These are phyloP conservation scores for Colletotrichum sp. DNA, from an alignment of 2,329 filamentous ascomycete genomes.

Conservation along the genomic window DNA sequence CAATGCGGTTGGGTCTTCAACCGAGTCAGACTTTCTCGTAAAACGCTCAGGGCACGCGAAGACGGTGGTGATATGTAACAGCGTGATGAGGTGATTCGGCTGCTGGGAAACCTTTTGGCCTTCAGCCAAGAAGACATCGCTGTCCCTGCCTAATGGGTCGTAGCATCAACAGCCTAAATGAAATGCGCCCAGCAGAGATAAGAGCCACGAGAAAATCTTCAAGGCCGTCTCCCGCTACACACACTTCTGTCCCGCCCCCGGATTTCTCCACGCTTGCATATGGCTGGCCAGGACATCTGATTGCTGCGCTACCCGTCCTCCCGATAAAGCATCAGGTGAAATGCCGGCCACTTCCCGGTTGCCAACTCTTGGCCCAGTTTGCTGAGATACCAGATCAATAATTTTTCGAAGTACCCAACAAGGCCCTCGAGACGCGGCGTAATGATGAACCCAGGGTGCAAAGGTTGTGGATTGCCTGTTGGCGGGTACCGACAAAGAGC, in stretches of 20 bases:
- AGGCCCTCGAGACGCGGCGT: neutral
- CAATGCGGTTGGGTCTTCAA: neutral
- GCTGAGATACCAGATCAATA: neutral
- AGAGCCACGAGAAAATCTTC: neutral
- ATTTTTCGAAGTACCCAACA: neutral
- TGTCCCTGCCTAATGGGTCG: neutral
- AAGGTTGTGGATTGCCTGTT: neutral
- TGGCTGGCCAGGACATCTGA: neutral
- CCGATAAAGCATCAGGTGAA: neutral
- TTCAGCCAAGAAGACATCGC: neutral
- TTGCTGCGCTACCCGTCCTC: neutral
- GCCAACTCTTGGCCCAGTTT: neutral
- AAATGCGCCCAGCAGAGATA: neutral
- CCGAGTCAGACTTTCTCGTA: neutral
- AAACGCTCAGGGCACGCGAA: neutral
- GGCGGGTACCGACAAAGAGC: neutral
- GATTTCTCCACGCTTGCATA: neutral
- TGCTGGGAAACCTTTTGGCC: neutral
- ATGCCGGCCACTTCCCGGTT: neutral
- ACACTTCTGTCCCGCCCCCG: neutral
- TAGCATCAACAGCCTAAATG: neutral
- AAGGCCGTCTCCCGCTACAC: neutral
- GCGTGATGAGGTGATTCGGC: neutral
- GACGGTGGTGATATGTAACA: neutral
- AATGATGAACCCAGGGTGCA: neutral